phyloP scores from a whole-genome alignment of 495 filamentous ascomycete genomes.

The Neurospora sp. region DNA sequence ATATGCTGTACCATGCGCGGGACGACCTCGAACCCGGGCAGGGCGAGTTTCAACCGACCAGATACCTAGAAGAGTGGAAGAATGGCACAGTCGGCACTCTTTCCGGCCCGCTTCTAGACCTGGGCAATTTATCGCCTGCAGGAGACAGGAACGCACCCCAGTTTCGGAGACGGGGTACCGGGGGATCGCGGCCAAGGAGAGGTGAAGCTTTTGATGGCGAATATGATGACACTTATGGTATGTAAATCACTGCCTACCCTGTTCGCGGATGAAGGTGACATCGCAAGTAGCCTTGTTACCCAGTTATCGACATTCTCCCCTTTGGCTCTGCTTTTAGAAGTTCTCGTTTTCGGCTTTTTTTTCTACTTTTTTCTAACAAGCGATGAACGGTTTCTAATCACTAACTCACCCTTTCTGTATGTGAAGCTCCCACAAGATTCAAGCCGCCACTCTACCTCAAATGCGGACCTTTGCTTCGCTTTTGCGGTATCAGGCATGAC shows the following conservation, averaged over 20 bases:
- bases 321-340: background rate
- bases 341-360: background rate
- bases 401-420: conserved; percentile 4
- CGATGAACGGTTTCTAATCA: background rate
- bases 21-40: conserved; percentile 31
- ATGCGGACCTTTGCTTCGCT: conserved; percentile 82
- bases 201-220: conserved; percentile 38
- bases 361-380: background rate
- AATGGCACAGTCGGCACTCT: conserved; percentile 42
- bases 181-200: conserved; percentile 27
- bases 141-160: conserved; percentile 29
- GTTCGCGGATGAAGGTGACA: background rate
- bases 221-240: conserved; percentile 43
- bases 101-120: conserved; percentile 37
- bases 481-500: conserved; percentile 66
- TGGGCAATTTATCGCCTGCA: conserved; percentile 26
- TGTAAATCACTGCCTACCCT: conserved; percentile 3
- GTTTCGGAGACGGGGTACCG: conserved; percentile 27
- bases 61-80: conserved; percentile 49
- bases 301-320: background rate
- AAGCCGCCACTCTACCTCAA: conserved; percentile 74
- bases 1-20: conserved; percentile 32
- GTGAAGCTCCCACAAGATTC: conserved; percentile 55
- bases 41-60: conserved; percentile 34
- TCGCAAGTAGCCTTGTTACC: background rate